Conservation (phyloP, 2,329 filamentous ascomycete genomes). For the Trichoderma pleuroti region DNA sequence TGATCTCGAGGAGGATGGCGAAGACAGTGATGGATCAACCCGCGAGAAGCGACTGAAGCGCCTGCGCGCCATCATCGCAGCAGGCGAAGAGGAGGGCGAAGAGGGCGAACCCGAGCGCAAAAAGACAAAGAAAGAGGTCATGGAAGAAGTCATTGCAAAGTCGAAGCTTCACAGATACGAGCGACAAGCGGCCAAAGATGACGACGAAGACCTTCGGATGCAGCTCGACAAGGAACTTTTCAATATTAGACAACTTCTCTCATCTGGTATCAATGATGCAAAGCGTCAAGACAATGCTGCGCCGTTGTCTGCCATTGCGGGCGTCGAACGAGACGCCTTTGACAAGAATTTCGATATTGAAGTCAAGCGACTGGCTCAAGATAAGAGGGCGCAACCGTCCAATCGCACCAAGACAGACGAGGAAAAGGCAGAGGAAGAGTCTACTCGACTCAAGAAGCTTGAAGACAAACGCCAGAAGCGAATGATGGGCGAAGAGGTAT, state of each 20-base stretch:
- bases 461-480: slow-evolving; percentile 78
- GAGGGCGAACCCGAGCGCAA: slow-evolving; percentile 71
- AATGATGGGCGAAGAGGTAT: slow-evolving; percentile 79
- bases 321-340: slow-evolving; percentile 63
- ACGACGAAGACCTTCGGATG: slow-evolving; percentile 82
- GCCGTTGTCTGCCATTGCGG: slow-evolving; percentile 36
- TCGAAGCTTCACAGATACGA: slow-evolving; percentile 95
- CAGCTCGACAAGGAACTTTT: slow-evolving; percentile 81
- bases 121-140: slow-evolving; percentile 94
- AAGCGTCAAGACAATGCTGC: slow-evolving; percentile 28
- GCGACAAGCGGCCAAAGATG: slow-evolving; percentile 85
- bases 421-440: slow-evolving; percentile 75
- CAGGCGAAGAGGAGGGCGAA: slow-evolving; percentile 47
- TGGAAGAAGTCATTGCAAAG: slow-evolving; percentile 97
- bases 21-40: slow-evolving; percentile 55
- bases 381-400: slow-evolving; percentile 79
- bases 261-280: slow-evolving; percentile 42
- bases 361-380: slow-evolving; percentile 76
- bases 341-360: slow-evolving; percentile 86
- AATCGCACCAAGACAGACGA: slow-evolving; percentile 90
- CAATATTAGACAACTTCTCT: slow-evolving; percentile 71
- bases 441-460: slow-evolving; percentile 70
- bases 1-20: slow-evolving; percentile 60
- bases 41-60: slow-evolving; percentile 56
- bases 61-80: slow-evolving; percentile 44